Evolutionary conservation across 192 early-diverging fungal species (phyloP).

Genomic region (Haplosporangium gracile): DNA sequence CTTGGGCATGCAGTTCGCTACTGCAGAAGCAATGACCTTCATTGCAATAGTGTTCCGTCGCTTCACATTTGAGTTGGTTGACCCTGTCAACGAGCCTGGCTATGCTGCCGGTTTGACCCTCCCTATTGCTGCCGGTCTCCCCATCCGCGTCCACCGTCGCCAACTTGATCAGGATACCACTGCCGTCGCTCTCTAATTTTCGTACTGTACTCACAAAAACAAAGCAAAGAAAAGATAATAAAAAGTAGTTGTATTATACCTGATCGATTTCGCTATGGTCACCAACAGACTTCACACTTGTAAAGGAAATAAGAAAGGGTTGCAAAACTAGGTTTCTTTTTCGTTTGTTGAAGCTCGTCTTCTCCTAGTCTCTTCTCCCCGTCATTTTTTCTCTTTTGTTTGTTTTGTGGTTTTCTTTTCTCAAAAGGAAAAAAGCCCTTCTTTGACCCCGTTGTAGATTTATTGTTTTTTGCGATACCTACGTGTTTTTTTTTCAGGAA

Average conservation of each 20-base stretch:
- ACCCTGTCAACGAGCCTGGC: slow-evolving; percentile 20
- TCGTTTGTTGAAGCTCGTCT: too few species aligned
- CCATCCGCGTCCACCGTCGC: slow-evolving; percentile 18
- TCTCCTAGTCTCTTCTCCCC: too few species aligned
- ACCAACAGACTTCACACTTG: too few species aligned
- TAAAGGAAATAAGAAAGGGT: too few species aligned
- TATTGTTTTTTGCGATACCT: too few species aligned
- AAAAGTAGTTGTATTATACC: neutral
- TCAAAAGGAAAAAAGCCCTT: too few species aligned
- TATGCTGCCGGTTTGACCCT: slow-evolving; percentile 41
- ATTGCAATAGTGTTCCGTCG: slow-evolving; percentile 50
- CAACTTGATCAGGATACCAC: neutral
- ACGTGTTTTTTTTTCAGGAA: neutral
- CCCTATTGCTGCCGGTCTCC: slow-evolving; percentile 23
- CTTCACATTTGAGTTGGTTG: slow-evolving; percentile 53
- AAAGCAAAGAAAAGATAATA: neutral
- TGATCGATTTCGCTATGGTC: too few species aligned
- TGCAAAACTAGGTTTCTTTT: too few species aligned
- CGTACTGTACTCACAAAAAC: neutral
- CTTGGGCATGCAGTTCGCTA: slow-evolving; percentile 59
- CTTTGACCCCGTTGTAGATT: too few species aligned
- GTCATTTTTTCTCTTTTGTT: too few species aligned
- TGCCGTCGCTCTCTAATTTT: neutral
- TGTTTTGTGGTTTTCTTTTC: too few species aligned
- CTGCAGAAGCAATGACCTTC: slow-evolving; percentile 56